Evolutionary conservation across 2,329 filamentous ascomycete species (phyloP).

Genomic region (Gnomoniopsis smithogilvyi): DNA sequence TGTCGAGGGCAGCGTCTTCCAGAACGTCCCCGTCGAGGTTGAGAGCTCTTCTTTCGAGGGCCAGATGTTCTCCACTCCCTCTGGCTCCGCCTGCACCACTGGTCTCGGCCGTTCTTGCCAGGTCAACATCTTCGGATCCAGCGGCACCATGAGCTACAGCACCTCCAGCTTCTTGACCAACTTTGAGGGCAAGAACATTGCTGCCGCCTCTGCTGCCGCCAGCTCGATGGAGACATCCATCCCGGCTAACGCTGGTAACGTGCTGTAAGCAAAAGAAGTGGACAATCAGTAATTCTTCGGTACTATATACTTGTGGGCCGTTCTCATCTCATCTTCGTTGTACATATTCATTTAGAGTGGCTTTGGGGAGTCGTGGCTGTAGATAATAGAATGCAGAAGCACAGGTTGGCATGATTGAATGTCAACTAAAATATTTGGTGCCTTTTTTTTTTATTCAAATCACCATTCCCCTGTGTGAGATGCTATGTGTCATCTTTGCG

Average conservation of each 20-base stretch:
- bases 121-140: slow-evolving; percentile 36
- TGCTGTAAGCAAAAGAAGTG: slow-evolving; percentile 3
- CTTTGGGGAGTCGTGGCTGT: no score
- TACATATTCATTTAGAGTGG: no score
- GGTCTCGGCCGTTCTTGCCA: slow-evolving; percentile 48
- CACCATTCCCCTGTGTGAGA: no score
- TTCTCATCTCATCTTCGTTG: no score
- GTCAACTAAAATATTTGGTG: no score
- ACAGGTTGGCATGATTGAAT: no score
- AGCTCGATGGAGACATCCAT: slow-evolving; percentile 8
- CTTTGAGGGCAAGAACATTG: slow-evolving; percentile 20
- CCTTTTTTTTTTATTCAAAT: no score
- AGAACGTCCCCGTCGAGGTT: slow-evolving; percentile 46
- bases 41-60: slow-evolving; percentile 25
- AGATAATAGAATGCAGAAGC: no score
- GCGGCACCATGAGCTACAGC: slow-evolving; percentile 6
- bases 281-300: no score
- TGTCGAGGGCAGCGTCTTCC: slow-evolving; percentile 57
- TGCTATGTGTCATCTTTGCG: no score
- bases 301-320: no score
- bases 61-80: slow-evolving; percentile 21
- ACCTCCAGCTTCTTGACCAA: slow-evolving; percentile 16
- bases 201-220: slow-evolving; percentile 8
- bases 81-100: slow-evolving; percentile 34
- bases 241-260: slow-evolving; percentile 12